Percentiles rank a stretch among this genome's conserved stretches.
phyloP scores from a whole-genome alignment of 2,329 filamentous ascomycete genomes.

The Trichoderma koningii region DNA sequence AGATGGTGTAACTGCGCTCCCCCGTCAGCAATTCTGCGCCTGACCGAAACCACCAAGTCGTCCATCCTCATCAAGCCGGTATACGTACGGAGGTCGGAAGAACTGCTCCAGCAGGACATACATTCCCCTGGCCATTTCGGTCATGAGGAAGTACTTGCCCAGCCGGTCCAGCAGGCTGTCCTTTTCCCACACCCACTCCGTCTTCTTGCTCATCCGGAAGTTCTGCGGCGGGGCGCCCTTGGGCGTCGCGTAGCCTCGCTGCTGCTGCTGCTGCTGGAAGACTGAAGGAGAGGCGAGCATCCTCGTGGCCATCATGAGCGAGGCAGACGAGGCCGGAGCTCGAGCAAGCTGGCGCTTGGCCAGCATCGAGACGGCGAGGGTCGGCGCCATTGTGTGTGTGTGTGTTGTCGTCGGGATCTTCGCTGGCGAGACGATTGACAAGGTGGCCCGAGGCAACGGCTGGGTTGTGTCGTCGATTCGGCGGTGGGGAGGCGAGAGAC shows the following conservation, averaged over 20 bases:
- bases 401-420: constrained; percentile 29
- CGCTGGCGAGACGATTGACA: constrained; percentile 35
- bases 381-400: constrained; percentile 35
- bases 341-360: constrained; percentile 42
- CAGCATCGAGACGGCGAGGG: constrained; percentile 39
- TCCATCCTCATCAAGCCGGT: background rate
- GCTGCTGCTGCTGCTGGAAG: constrained; percentile 34
- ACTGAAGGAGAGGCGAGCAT: constrained; percentile 13
- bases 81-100: constrained; percentile 92
- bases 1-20: constrained; percentile 84
- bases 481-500: constrained; percentile 28
- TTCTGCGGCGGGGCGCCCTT: constrained; percentile 75
- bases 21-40: constrained; percentile 24
- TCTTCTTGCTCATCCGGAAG: constrained; percentile 74
- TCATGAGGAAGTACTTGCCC: constrained; percentile 92
- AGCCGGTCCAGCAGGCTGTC: constrained; percentile 80
- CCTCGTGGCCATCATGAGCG: constrained; percentile 28
- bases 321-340: constrained; percentile 32
- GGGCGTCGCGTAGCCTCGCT: constrained; percentile 64
- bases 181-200: constrained; percentile 77
- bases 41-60: background rate
- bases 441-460: constrained; percentile 31
- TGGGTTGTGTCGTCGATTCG: constrained; percentile 25
- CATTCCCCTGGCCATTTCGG: constrained; percentile 97
- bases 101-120: constrained; percentile 97